Percentiles rank a stretch among this genome's conserved stretches.
Evolutionary conservation across 2,329 filamentous ascomycete species (phyloP).

Genomic region (Xylaria sp.): DNA sequence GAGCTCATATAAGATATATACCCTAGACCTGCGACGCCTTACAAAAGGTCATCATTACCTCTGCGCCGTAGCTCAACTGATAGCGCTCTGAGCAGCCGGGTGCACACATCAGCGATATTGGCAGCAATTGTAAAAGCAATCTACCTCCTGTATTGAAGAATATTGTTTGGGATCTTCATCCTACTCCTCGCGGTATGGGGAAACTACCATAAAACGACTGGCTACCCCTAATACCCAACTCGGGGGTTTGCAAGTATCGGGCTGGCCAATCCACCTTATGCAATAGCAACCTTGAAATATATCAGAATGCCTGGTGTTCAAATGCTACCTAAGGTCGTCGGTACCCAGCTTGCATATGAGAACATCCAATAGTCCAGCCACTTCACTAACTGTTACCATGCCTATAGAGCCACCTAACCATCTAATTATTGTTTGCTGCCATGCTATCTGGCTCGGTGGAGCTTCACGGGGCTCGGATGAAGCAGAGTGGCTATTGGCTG

Average conservation of each 20-base stretch:
- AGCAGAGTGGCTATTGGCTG: conserved; percentile 76
- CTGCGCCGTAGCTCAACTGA: not conserved
- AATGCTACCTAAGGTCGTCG: too few relatives aligned
- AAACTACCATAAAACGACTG: not conserved
- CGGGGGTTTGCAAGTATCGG: conserved; percentile 30
- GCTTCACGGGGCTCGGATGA: conserved; percentile 64
- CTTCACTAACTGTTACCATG: conserved; percentile 17
- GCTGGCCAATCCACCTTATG: conserved; percentile 4
- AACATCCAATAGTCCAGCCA: not conserved
- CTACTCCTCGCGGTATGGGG: not conserved
- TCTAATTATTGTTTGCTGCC: conserved; percentile 84
- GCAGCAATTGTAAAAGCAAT: not conserved
- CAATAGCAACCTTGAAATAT: conserved; percentile 1
- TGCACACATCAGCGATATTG: not conserved
- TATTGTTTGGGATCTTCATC: not conserved
- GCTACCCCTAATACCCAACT: not conserved
- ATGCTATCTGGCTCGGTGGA: conserved; percentile 79
- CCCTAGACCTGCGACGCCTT: not conserved
- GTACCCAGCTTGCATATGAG: not conserved
- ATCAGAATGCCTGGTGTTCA: not conserved
- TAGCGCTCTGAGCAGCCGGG: not conserved
- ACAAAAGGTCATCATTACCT: not conserved
- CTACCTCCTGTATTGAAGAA: not conserved
- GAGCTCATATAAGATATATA: not conserved
- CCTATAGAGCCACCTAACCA: conserved; percentile 51